Base-by-base conservation (phyloP, 208 protist species). In the Balamuthia mandrillaris region DNA sequence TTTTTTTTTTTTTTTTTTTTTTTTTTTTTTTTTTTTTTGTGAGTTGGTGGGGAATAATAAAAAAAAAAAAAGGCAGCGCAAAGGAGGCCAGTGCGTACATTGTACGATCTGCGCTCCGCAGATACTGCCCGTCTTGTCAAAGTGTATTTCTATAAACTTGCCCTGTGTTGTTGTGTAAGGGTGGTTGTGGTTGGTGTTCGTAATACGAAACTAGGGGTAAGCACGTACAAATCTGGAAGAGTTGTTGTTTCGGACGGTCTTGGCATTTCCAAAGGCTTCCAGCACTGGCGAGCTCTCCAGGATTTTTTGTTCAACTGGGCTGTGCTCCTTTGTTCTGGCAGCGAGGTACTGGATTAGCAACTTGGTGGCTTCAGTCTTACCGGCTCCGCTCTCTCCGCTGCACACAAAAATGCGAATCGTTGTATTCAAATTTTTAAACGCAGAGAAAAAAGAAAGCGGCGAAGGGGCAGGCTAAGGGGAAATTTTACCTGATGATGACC, bases 291-390 rank as follows among this genome's bases (percentile, higher is more conserved):
- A 89, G 41, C 14, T 79, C 49, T 89, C 44, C 2, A 97, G 78
- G 56, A 98, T 97, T 60, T 97, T 93, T 39, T 93, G 87, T 86
- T 98, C 98, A 1, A 98, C 93, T 27, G 87, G 87, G 72, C 93
- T 89, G 91, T 95, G 95, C 63, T 95, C 92, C 35, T 86, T 86
- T 35, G 93, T 94, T 0, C 97, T 93, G 44, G 92, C 92, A 16
- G 96, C 94, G 82, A 98, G 93, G 90, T 97, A 98, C 51, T 94
- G 90, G 95, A 98, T 95, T 58, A 98, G 97, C 63, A 96, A 90
- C 86, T 98, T 98, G 21, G 95, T 96, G 16, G 96, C 95, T 85
- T 97, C 96, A 29, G 96, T 98, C 90, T 98, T 98, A 54, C 97
- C 97, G 2, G 97, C 96, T 29, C 97, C 97, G n/a, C 94, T 96